Evolutionary conservation across 192 early-diverging fungal genomes (phyloP).

Genomic region (Coemansia sp.): DNA sequence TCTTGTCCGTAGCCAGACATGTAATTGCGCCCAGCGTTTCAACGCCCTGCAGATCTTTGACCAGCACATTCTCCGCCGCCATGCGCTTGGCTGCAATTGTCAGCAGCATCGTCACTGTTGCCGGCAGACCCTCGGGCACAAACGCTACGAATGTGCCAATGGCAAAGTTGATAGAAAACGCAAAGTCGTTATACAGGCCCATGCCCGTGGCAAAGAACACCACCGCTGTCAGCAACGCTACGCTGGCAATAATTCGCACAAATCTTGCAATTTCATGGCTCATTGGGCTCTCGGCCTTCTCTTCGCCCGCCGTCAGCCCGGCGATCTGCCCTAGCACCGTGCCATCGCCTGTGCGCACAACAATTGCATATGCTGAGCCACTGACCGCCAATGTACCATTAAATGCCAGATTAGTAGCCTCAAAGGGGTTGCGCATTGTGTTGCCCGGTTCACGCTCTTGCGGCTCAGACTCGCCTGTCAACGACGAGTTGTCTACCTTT

Average conservation of each 20-base stretch:
- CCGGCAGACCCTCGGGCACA: constrained; percentile 92
- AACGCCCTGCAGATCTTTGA: constrained; percentile 95
- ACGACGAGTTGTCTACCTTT: constrained; percentile 96
- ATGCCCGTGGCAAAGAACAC: constrained; percentile 84
- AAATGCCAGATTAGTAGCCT: constrained; percentile 90
- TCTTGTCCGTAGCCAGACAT: constrained; percentile 95
- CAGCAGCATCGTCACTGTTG: constrained; percentile 91
- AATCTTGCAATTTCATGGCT: constrained; percentile 75
- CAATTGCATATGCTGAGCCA: constrained; percentile 90
- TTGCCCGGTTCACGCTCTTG: constrained; percentile 75
- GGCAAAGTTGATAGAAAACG: constrained; percentile 83
- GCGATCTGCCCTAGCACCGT: constrained; percentile 98
- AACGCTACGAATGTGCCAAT: constrained; percentile 87
- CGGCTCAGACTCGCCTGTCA: constrained; percentile 95
- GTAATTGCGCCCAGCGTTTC: constrained; percentile 98
- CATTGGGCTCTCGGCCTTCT: constrained; percentile 71
- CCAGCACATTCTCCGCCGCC: constrained; percentile 84
- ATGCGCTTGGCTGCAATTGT: constrained; percentile 96
- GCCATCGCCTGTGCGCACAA: constrained; percentile 88
- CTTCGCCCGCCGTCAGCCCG: constrained; percentile 75
- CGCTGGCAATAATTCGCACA: constrained; percentile 81
- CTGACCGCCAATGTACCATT: constrained; percentile 82
- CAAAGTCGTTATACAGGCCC: constrained; percentile 59
- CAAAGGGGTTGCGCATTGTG: constrained; percentile 77
- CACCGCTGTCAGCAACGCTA: constrained; percentile 74